Evolutionary conservation across 2,329 filamentous ascomycete species (phyloP).

Genomic region (Sporothrix brasiliensis): DNA sequence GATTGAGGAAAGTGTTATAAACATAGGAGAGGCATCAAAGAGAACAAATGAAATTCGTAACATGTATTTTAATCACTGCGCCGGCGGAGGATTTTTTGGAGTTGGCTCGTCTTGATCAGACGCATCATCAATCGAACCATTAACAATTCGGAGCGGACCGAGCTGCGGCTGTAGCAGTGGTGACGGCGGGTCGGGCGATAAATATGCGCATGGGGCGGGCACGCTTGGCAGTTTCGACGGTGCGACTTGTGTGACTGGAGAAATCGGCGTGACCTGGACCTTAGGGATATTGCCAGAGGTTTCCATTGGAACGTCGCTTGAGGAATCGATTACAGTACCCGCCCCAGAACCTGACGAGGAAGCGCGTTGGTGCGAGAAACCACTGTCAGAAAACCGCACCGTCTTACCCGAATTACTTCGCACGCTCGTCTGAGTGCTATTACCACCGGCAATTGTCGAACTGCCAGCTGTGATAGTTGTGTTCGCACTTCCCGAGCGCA

Average conservation of each 20-base stretch:
- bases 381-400: neutral
- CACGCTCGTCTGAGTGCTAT: conserved; percentile 32
- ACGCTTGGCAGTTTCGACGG: neutral
- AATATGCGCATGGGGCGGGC: neutral
- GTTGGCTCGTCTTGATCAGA: neutral
- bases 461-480: conserved; percentile 28
- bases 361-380: conserved; percentile 25
- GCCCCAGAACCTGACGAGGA: conserved; percentile 29
- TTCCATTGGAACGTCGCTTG: neutral
- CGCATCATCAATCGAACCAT: neutral
- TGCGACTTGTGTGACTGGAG: neutral
- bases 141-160: conserved; percentile 30
- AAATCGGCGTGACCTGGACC: neutral
- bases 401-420: conserved; percentile 28
- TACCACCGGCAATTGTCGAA: conserved; percentile 32
- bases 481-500: conserved; percentile 29
- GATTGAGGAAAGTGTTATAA: neutral
- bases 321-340: conserved; percentile 15
- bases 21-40: conserved; percentile 19
- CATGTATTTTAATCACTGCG: neutral
- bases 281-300: neutral
- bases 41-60: conserved; percentile 26
- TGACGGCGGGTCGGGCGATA: conserved; percentile 17
- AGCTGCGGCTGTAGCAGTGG: conserved; percentile 24
- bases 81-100: neutral